Percentiles rank a stretch among this genome's conserved stretches.
Evolutionary conservation across 805 yeast genomes (phyloP).

Genomic region (Schwanniomyces vanrijiae): DNA sequence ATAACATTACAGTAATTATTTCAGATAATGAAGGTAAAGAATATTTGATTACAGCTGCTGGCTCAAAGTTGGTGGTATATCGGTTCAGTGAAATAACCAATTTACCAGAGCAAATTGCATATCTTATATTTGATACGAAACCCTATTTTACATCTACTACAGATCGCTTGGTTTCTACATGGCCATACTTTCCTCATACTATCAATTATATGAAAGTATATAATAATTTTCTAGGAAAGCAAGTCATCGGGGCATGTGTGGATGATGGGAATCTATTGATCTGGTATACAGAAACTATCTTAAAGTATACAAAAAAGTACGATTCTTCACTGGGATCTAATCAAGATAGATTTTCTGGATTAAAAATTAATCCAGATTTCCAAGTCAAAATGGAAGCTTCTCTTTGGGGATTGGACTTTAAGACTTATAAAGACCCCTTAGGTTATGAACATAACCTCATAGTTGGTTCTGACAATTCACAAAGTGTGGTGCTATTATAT

Average conservation of each 20-base stretch:
- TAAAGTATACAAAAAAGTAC: constrained; percentile 9
- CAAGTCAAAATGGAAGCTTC: constrained; percentile 41
- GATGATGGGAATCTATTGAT: constrained; percentile 57
- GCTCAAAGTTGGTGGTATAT: constrained; percentile 35
- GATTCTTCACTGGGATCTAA: constrained; percentile 8
- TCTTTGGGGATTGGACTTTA: constrained; percentile 63
- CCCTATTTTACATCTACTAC: constrained; percentile 40
- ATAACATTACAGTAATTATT: constrained; percentile 33
- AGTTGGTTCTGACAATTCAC: constrained; percentile 56
- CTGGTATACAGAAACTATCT: constrained; percentile 27
- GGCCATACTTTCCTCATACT: constrained; percentile 56
- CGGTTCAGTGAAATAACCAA: constrained; percentile 26
- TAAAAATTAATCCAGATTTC: constrained; percentile 22
- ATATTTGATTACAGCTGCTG: constrained; percentile 30
- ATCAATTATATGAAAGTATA: constrained; percentile 48
- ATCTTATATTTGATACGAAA: constrained; percentile 39
- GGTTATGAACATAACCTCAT: constrained; percentile 32
- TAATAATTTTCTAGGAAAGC: constrained; percentile 33
- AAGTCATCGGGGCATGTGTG: constrained; percentile 47
- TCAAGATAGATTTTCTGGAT: constrained; percentile 16
- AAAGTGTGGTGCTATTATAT: constrained; percentile 41
- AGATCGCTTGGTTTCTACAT: constrained; percentile 46
- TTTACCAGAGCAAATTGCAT: constrained; percentile 23
- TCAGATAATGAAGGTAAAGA: constrained; percentile 13
- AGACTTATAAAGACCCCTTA: constrained; percentile 12